Evolutionary conservation across 179 eudicot genomes (phyloP).

Genomic region (Spergularia azorica): DNA sequence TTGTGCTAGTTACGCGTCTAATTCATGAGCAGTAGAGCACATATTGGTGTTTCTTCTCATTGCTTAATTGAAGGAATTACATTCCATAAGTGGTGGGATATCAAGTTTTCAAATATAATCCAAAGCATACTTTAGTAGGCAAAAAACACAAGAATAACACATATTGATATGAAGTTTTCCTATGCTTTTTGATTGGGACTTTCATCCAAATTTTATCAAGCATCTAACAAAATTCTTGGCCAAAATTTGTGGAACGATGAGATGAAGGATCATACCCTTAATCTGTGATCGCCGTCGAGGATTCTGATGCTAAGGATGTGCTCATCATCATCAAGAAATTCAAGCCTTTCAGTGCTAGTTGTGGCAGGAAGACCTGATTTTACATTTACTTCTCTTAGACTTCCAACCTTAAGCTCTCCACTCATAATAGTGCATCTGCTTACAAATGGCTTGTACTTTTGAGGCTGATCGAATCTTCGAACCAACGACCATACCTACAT

Average conservation of each 20-base stretch:
- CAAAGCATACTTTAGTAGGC: background rate
- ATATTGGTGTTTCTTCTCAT: conserved; percentile 9
- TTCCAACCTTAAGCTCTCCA: conserved; percentile 47
- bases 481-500: conserved; percentile 50
- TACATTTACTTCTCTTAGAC: conserved; percentile 50
- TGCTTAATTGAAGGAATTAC: conserved; percentile 2
- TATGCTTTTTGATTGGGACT: background rate
- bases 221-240: background rate
- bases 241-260: background rate
- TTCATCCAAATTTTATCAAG: no score
- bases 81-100: conserved; percentile 21
- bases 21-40: conserved; percentile 11
- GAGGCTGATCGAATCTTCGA: conserved; percentile 50
- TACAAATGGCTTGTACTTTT: conserved; percentile 49
- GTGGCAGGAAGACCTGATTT: conserved; percentile 54
- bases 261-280: conserved; percentile 25
- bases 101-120: background rate
- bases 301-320: conserved; percentile 45
- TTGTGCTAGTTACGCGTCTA: conserved; percentile 19
- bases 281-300: conserved; percentile 47
- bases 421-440: conserved; percentile 43
- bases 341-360: conserved; percentile 44
- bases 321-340: conserved; percentile 43
- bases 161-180: background rate
- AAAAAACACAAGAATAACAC: background rate